phyloP scores from a whole-genome alignment of 83 land plant species.

The Picea mariana region DNA sequence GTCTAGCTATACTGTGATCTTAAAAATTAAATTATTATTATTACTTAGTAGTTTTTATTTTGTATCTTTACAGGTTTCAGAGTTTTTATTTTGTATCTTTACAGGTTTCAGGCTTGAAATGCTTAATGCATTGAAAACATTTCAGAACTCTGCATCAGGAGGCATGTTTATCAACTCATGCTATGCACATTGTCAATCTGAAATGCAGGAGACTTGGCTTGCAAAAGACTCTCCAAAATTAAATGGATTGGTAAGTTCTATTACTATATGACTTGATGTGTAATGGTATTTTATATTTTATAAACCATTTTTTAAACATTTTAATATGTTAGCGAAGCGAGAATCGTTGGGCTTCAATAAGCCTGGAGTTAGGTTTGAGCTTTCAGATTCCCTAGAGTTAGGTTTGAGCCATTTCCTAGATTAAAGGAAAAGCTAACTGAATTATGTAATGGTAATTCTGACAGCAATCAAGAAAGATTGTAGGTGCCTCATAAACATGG shows the following conservation, averaged over 20 bases:
- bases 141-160: constrained; percentile 28
- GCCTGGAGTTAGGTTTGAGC: too few species aligned
- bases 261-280: background rate
- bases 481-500: too few species aligned
- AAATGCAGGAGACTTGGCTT: constrained; percentile 57
- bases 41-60: background rate
- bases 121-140: constrained; percentile 31
- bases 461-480: too few species aligned
- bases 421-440: too few species aligned
- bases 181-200: constrained; percentile 70
- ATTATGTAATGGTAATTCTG: too few species aligned
- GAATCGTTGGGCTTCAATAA: too few species aligned
- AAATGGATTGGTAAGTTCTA: constrained; percentile 30
- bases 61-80: constrained; percentile 44
- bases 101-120: constrained; percentile 52
- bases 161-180: constrained; percentile 64
- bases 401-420: too few species aligned
- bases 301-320: background rate
- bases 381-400: too few species aligned
- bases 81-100: background rate
- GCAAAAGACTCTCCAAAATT: constrained; percentile 39
- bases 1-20: too few species aligned
- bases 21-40: too few species aligned
- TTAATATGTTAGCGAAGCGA: background rate
- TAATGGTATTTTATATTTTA: background rate